These are phyloP conservation scores for Pythium phragmiticola DNA, from an alignment of 352 stramenopile species.

Conservation along the genomic window DNA sequence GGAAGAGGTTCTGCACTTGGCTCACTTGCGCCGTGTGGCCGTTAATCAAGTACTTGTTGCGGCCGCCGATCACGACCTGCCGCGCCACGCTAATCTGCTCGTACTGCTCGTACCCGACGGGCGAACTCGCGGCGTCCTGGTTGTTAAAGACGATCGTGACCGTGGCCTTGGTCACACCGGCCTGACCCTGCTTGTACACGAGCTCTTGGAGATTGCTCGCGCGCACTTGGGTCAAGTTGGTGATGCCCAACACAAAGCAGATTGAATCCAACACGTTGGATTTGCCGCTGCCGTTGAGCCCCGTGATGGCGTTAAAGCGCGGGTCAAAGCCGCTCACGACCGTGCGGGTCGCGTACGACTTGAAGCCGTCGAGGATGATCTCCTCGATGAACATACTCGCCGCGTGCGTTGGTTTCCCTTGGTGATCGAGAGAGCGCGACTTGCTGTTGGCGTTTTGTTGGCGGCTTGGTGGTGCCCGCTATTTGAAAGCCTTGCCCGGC, in stretches of 20 bases:
- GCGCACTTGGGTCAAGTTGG: conserved; percentile 98
- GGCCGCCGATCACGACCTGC: conserved; percentile 97
- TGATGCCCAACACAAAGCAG: conserved; percentile 99
- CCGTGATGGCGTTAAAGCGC: conserved; percentile 99
- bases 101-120: conserved; percentile 97
- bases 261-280: conserved; percentile 99
- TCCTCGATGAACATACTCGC: conserved; percentile 97
- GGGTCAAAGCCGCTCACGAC: conserved; percentile 98
- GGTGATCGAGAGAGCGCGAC: background rate
- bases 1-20: conserved; percentile 99
- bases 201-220: conserved; percentile 99
- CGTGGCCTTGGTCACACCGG: conserved; percentile 98
- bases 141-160: conserved; percentile 99
- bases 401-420: conserved; percentile 3
- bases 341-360: conserved; percentile 99
- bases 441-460: conserved; percentile 12
- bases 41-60: conserved; percentile 99
- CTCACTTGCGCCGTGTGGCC: conserved; percentile 95
- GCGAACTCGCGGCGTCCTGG: conserved; percentile 88
- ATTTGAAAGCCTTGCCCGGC: conserved; percentile 24
- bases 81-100: conserved; percentile 98
- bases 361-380: conserved; percentile 99
- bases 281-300: conserved; percentile 99
- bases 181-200: conserved; percentile 99
- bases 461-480: conserved; percentile 6